Percentiles rank a stretch among this genome's conserved stretches.
Conservation (phyloP, 306 rosid species). For the Inga laurina region DNA sequence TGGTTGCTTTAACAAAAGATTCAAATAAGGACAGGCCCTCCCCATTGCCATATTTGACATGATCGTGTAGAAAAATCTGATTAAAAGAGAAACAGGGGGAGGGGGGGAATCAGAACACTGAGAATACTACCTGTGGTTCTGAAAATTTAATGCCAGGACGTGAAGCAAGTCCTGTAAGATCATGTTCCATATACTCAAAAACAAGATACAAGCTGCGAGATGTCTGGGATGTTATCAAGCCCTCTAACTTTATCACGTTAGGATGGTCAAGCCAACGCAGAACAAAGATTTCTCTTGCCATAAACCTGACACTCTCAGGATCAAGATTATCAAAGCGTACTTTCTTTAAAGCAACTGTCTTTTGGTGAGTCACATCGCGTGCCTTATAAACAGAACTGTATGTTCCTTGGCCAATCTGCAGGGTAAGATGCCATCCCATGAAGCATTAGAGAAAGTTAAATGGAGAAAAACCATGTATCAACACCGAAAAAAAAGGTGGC, state of each 20-base stretch:
- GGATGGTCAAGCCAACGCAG: constrained; percentile 94
- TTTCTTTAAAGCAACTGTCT: constrained; percentile 81
- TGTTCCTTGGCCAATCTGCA: constrained; percentile 98
- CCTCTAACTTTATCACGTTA: constrained; percentile 83
- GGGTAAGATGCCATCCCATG: constrained; percentile 31
- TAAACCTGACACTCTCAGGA: constrained; percentile 86
- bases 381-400: constrained; percentile 94
- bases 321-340: constrained; percentile 92
- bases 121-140: constrained; percentile 80
- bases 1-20: constrained; percentile 6
- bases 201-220: constrained; percentile 91
- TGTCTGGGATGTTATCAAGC: constrained; percentile 72
- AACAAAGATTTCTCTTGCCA: constrained; percentile 93
- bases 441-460: constrained; percentile 6
- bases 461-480: not conserved
- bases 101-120: not conserved
- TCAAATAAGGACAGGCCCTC: constrained; percentile 16
- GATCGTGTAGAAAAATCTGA: not conserved
- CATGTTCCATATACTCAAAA: constrained; percentile 95
- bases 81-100: not conserved
- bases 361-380: constrained; percentile 61
- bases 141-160: constrained; percentile 67
- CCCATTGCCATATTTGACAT: constrained; percentile 16
- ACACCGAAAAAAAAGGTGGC: not conserved
- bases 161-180: constrained; percentile 90